Conservation (phyloP, 352 stramenopile genomes). For the Pythium dissotocum region DNA sequence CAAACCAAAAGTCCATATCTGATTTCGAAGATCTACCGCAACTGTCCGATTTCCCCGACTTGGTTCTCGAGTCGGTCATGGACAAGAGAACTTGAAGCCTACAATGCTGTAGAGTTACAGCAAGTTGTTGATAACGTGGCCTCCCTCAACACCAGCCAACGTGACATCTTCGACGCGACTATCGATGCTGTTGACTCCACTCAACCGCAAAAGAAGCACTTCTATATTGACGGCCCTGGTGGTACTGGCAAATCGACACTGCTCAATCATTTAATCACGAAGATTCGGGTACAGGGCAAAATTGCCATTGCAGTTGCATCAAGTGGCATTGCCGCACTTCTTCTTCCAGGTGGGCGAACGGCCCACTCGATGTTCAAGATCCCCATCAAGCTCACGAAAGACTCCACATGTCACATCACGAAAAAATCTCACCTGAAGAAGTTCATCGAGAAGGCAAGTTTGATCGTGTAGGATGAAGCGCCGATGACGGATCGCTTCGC, state of each 20-base stretch:
- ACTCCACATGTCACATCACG: slow-evolving; percentile 20
- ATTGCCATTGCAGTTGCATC: slow-evolving; percentile 33
- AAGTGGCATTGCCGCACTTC: slow-evolving; percentile 32
- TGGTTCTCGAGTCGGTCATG: neutral
- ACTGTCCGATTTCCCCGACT: slow-evolving; percentile 9
- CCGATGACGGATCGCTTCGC: neutral
- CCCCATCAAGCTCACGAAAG: slow-evolving; percentile 22
- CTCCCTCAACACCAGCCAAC: slow-evolving; percentile 14
- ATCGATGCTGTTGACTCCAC: slow-evolving; percentile 4
- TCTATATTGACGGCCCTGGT: slow-evolving; percentile 34
- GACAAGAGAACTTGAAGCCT: slow-evolving; percentile 3
- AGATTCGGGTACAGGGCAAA: slow-evolving; percentile 19
- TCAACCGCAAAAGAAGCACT: slow-evolving; percentile 15
- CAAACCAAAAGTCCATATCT: slow-evolving; percentile 6
- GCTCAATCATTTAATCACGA: slow-evolving; percentile 23
- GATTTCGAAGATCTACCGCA: slow-evolving; percentile 16
- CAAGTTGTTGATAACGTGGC: neutral
- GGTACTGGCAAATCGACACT: slow-evolving; percentile 33
- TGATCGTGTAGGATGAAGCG: neutral
- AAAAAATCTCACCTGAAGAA: slow-evolving; percentile 1
- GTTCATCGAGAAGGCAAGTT: neutral
- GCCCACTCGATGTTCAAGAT: slow-evolving; percentile 37
- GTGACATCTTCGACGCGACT: slow-evolving; percentile 17
- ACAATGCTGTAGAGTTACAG: too few relatives aligned
- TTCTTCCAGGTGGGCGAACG: slow-evolving; percentile 34